These are phyloP conservation scores for Tulasnella sp. DNA, from an alignment of 768 basidiomycete species.

Conservation along the genomic window DNA sequence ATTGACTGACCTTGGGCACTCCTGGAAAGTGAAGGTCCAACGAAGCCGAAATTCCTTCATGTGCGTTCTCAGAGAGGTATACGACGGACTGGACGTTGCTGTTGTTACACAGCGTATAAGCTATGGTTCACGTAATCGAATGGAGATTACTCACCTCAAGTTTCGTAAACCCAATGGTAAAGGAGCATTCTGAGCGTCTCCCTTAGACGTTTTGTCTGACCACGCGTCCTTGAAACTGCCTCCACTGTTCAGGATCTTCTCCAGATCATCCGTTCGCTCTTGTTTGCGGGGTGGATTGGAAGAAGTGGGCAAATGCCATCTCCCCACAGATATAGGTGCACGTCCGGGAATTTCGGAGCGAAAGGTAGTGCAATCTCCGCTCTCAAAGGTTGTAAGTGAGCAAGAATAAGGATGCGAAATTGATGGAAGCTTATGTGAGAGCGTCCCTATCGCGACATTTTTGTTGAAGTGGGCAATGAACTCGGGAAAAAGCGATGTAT, in stretches of 20 bases:
- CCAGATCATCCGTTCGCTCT: not conserved
- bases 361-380: too few species aligned
- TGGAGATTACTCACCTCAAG: not conserved
- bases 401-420: too few species aligned
- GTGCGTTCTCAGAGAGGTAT: slow-evolving; percentile 14
- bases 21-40: slow-evolving; percentile 13
- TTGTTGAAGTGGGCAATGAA: too few species aligned
- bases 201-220: not conserved
- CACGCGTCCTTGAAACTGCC: slow-evolving; percentile 1
- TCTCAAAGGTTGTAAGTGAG: too few species aligned
- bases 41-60: slow-evolving; percentile 14
- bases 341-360: slow-evolving; percentile 1
- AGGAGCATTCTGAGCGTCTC: not conserved
- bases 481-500: too few species aligned
- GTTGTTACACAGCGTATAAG: not conserved
- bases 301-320: slow-evolving; percentile 4
- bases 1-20: slow-evolving; percentile 9
- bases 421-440: too few species aligned
- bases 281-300: not conserved
- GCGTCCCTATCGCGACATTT: too few species aligned
- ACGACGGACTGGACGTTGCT: slow-evolving; percentile 16
- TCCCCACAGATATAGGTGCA: not conserved
- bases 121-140: not conserved
- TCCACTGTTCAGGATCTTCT: slow-evolving; percentile 1
- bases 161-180: not conserved